Percentiles rank a stretch among this genome's conserved stretches.
Conservation (phyloP, 352 stramenopile species). For the Phytophthora niederhauseri region DNA sequence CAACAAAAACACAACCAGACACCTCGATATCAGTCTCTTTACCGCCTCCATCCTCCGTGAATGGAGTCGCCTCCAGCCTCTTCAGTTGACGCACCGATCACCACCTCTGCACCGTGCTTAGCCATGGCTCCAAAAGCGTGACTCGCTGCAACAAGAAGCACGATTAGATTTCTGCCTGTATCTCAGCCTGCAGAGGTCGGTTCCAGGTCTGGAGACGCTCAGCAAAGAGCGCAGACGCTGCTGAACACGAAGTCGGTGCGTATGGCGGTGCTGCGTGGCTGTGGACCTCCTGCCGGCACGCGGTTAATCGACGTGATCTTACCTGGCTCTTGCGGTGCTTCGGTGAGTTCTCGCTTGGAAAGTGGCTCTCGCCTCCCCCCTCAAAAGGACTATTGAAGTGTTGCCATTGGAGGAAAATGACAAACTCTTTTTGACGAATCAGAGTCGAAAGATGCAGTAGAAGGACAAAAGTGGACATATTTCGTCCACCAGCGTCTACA, state of each 20-base stretch:
- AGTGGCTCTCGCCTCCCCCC: constrained; percentile 27
- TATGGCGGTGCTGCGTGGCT: background rate
- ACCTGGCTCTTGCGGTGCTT: constrained; percentile 32
- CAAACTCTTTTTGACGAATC: constrained; percentile 21
- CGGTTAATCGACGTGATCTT: constrained; percentile 25
- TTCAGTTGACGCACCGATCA: constrained; percentile 57
- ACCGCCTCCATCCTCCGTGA: background rate
- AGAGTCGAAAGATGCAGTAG: constrained; percentile 1
- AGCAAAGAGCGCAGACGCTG: constrained; percentile 9
- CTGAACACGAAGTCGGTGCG: constrained; percentile 1
- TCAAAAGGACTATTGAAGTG: background rate
- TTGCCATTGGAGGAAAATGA: constrained; percentile 39
- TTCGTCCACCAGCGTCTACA: constrained; percentile 24
- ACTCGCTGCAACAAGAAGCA: constrained; percentile 23
- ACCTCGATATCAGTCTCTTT: background rate
- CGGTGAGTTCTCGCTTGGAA: constrained; percentile 36
- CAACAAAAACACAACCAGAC: constrained; percentile 2
- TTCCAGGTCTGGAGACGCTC: background rate
- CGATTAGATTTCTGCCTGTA: constrained; percentile 19
- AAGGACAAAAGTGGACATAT: constrained; percentile 10
- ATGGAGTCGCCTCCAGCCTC: background rate
- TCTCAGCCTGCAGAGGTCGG: constrained; percentile 7
- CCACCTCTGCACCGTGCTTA: constrained; percentile 80
- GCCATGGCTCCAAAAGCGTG: constrained; percentile 54
- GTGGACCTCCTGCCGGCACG: background rate